These are phyloP conservation scores for Zasmidium cellare DNA, from an alignment of 2,329 filamentous ascomycete genomes.

Conservation along the genomic window DNA sequence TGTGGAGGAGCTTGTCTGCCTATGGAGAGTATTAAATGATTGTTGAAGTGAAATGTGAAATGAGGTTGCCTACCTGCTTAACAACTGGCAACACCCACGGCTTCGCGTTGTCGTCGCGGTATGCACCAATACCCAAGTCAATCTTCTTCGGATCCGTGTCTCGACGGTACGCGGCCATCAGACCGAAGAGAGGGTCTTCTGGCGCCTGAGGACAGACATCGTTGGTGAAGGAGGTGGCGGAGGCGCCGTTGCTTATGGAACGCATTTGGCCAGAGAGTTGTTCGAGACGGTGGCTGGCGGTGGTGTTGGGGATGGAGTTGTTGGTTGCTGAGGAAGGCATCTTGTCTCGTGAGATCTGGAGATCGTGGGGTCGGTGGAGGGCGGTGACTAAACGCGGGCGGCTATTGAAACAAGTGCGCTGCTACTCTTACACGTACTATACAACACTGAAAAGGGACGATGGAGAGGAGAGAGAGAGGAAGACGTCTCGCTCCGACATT, in stretches of 20 bases:
- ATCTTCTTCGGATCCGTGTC: constrained; percentile 79
- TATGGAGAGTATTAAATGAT: constrained; percentile 41
- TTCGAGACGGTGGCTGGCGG: constrained; percentile 18
- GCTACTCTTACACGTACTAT: neutral
- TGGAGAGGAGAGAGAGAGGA: neutral
- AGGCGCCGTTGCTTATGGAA: constrained; percentile 14
- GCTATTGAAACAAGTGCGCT: neutral
- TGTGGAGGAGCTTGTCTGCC: constrained; percentile 87
- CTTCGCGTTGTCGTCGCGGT: constrained; percentile 92
- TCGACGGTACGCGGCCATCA: constrained; percentile 83
- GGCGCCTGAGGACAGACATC: constrained; percentile 58
- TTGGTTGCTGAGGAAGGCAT: neutral
- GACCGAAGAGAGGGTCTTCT: constrained; percentile 90
- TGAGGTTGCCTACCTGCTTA: constrained; percentile 95
- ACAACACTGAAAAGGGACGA: neutral
- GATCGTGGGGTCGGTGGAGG: neutral
- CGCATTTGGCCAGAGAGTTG: constrained; percentile 31
- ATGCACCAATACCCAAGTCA: constrained; percentile 92
- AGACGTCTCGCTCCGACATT: neutral
- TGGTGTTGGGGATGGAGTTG: constrained; percentile 2
- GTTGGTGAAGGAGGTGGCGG: constrained; percentile 26
- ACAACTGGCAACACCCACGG: constrained; percentile 97
- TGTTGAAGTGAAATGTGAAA: too few relatives aligned
- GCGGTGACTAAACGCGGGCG: neutral
- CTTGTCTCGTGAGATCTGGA: neutral